Conservation (phyloP, 352 stramenopile genomes). For the Phytophthora crassamura region DNA sequence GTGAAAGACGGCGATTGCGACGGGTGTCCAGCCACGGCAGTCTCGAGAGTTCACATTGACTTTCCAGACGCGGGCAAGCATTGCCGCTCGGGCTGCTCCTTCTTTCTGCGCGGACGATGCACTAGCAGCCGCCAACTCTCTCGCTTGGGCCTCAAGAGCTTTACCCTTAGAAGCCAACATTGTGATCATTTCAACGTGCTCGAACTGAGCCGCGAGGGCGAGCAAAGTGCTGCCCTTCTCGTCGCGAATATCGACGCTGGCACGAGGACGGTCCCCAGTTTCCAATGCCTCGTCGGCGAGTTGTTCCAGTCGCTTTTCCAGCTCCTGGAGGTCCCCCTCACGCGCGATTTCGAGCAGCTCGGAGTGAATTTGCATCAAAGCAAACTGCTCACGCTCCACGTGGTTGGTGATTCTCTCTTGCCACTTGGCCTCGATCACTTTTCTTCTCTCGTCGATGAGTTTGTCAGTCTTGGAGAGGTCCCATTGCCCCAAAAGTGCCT, state of each 20-base stretch:
- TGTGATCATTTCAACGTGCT: constrained; percentile 63
- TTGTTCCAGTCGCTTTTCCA: constrained; percentile 71
- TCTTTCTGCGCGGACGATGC: constrained; percentile 34
- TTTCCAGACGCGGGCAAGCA: constrained; percentile 62
- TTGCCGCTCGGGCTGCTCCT: constrained; percentile 29
- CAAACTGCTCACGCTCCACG: constrained; percentile 85
- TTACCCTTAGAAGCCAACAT: constrained; percentile 77
- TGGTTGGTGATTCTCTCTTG: constrained; percentile 87
- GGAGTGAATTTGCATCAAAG: constrained; percentile 82
- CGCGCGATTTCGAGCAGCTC: constrained; percentile 68
- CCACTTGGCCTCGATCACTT: constrained; percentile 81
- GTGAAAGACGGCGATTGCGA: constrained; percentile 89
- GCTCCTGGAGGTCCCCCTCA: constrained; percentile 48
- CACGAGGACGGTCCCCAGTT: constrained; percentile 66
- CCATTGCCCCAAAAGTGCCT: constrained; percentile 70
- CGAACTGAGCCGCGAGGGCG: constrained; percentile 74
- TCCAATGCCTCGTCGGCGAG: constrained; percentile 76
- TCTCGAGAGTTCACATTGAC: constrained; percentile 79
- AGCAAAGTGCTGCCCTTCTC: constrained; percentile 83
- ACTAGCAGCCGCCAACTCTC: constrained; percentile 30
- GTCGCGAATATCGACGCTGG: constrained; percentile 76
- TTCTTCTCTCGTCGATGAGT: constrained; percentile 65
- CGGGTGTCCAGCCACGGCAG: constrained; percentile 86
- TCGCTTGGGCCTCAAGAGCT: constrained; percentile 31
- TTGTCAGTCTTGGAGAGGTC: constrained; percentile 72